Base-by-base conservation (phyloP, 2,329 filamentous ascomycete genomes). In the Colletotrichum incanum region DNA sequence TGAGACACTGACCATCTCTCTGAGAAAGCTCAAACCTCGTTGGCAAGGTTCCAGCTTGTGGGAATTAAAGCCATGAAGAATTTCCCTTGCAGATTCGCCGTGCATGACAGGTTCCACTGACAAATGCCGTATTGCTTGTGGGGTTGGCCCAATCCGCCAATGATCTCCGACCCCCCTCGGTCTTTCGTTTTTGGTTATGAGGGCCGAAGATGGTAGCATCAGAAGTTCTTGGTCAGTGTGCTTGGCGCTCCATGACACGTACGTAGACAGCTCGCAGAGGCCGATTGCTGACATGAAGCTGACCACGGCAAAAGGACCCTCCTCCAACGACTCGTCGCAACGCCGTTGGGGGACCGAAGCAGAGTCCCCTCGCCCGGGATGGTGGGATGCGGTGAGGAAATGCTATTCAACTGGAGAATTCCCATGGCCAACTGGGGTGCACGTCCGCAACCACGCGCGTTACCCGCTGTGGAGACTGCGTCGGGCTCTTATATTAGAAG, bases 351-450 rank as follows among this genome's bases (percentile, higher is more conserved):
- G 60, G 52, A 41, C 3, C 26, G 18, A 34, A 20, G 26, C 4
- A 23, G 18, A 41, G 23, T 8, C 55, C 55, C 37, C 56, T 28
- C 41, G 31, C 52, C 56, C 16, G 31, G 56, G 47, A 61, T 62
- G 68, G 56, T 50, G 26, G 61, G 34, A 56, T 69, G 59, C 69
- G 69, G 69, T 69, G 69, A 72, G 37, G 20, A 26, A 31, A 54
- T 28, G 16, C 47, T 43, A 47, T n/a, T n/a, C 58, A n/a, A 20
- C 37, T 26, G n/a, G 18, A 59, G 37, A 59, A n/a, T 28, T 37
- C 23, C 18, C 18, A 5, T 1, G 34, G 37, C 16, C 45, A 55
- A 66, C 20, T 52, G 26, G 43, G 49, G 31, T 61, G 31, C 37
- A 37, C 37, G 37, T 37, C 31, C n/a, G n/a, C 49, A 7, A 54